Conservation (phyloP, 768 basidiomycete genomes). For the Sarcodon aspratus region DNA sequence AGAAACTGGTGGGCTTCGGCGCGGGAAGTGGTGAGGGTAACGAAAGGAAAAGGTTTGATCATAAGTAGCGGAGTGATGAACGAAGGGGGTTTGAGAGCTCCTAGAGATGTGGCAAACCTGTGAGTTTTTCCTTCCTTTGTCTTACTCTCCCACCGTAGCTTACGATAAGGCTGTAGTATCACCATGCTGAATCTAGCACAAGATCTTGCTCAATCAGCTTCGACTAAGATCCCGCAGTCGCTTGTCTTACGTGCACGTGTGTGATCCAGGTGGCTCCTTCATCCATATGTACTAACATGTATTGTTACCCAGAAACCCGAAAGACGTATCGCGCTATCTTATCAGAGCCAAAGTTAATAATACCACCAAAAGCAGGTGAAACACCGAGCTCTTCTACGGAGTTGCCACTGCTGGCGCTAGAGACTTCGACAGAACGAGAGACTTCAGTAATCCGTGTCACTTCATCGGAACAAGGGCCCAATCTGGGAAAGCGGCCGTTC, state of each 20-base stretch:
- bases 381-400: too few relatives aligned
- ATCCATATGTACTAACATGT: background rate
- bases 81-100: conserved; percentile 54
- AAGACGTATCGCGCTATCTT: conserved; percentile 72
- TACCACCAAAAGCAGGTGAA: conserved; percentile 23
- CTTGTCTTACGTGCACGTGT: conserved; percentile 63
- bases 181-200: conserved; percentile 57
- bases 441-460: too few relatives aligned
- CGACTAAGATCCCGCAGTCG: conserved; percentile 51
- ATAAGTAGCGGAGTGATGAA: conserved; percentile 58
- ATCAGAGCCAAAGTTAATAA: conserved; percentile 59
- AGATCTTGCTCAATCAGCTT: conserved; percentile 53
- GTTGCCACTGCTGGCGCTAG: too few relatives aligned
- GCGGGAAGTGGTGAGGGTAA: conserved; percentile 66
- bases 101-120: conserved; percentile 70
- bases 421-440: too few relatives aligned
- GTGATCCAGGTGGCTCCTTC: conserved; percentile 16
- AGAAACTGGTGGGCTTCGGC: conserved; percentile 81
- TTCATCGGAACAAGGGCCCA: too few relatives aligned
- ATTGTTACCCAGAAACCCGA: conserved; percentile 49
- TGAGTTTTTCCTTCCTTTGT: conserved; percentile 21
- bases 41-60: conserved; percentile 69
- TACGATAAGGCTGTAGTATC: conserved; percentile 31
- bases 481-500: too few relatives aligned
- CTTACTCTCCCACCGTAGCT: background rate